Evolutionary conservation across 768 basidiomycete genomes (phyloP).

Genomic region (Russula griseocarnosa): DNA sequence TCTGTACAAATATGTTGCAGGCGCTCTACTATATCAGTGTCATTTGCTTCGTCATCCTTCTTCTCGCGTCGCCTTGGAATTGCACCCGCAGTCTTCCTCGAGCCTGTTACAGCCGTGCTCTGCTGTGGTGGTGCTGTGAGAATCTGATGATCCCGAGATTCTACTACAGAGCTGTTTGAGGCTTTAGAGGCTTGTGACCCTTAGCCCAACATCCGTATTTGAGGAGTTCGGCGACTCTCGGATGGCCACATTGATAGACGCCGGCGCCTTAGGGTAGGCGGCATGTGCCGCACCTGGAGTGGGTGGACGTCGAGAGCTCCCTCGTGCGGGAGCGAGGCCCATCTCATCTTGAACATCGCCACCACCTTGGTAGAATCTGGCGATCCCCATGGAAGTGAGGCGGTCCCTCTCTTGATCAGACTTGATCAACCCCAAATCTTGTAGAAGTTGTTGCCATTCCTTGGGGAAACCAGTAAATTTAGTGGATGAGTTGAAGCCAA

Average conservation of each 20-base stretch:
- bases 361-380: constrained; percentile 93
- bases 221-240: constrained; percentile 22
- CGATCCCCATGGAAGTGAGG: constrained; percentile 96
- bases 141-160: constrained; percentile 35
- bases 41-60: constrained; percentile 62
- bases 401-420: constrained; percentile 97
- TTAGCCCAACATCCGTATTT: constrained; percentile 18
- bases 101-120: constrained; percentile 58
- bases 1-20: constrained; percentile 94
- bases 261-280: constrained; percentile 25
- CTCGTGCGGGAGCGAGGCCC: constrained; percentile 39
- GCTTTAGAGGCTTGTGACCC: neutral
- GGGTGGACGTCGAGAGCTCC: constrained; percentile 26
- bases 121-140: constrained; percentile 41
- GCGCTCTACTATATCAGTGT: constrained; percentile 86
- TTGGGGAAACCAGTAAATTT: constrained; percentile 86
- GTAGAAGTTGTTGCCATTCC: constrained; percentile 47
- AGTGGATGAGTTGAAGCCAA: neutral
- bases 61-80: constrained; percentile 61
- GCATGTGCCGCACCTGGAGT: constrained; percentile 17
- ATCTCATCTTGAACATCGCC: constrained; percentile 85
- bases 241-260: constrained; percentile 27
- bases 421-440: constrained; percentile 92
- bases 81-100: constrained; percentile 66
- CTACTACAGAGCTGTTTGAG: neutral